Percentiles rank a stretch among this genome's conserved stretches.
Evolutionary conservation across 352 stramenopile species (phyloP).

Genomic region (Nothophytophthora sp.): DNA sequence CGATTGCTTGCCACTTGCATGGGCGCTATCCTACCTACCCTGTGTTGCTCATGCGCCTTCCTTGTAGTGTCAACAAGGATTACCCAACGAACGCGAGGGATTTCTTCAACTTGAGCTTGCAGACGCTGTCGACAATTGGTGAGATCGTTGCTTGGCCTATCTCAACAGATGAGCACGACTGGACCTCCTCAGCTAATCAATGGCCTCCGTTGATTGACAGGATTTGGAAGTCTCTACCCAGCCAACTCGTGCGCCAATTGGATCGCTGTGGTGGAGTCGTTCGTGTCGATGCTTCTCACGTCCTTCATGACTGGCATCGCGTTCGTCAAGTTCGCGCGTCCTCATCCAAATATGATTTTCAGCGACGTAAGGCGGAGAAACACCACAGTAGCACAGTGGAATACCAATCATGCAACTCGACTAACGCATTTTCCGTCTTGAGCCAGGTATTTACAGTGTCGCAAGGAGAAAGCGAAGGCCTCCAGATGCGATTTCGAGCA

Average conservation of each 20-base stretch:
- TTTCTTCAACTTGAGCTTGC: slow-evolving; percentile 65
- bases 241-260: slow-evolving; percentile 52
- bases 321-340: slow-evolving; percentile 65
- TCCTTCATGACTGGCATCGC: slow-evolving; percentile 64
- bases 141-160: no score
- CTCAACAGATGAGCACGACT: no score
- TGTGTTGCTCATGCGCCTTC: no score
- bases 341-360: slow-evolving; percentile 48
- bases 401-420: no score
- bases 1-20: no score
- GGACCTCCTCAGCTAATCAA: no score
- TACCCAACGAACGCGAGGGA: slow-evolving; percentile 25
- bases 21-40: no score
- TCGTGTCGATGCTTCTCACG: slow-evolving; percentile 55
- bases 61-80: slow-evolving; percentile 4
- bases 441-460: slow-evolving; percentile 54
- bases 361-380: slow-evolving; percentile 50
- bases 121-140: slow-evolving; percentile 66
- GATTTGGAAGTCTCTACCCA: slow-evolving; percentile 51
- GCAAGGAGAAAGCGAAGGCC: slow-evolving; percentile 11
- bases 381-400: no score
- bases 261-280: slow-evolving; percentile 50
- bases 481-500: slow-evolving; percentile 62
- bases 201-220: no score
- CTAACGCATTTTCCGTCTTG: no score